Evolutionary conservation across 345 rosid genomes (phyloP).

Genomic region (Populus deltoides): DNA sequence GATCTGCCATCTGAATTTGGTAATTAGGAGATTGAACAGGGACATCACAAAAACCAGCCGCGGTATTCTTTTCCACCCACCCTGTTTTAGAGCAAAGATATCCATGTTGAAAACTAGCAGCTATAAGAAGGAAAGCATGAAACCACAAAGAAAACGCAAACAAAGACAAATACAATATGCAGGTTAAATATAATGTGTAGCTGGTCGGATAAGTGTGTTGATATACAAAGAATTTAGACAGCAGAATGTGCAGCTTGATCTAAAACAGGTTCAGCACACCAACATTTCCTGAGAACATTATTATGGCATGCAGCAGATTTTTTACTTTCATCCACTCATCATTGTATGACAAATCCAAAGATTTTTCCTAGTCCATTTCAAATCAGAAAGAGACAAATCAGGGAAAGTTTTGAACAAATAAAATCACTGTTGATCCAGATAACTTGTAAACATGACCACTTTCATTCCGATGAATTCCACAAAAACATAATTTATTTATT

Average conservation of each 20-base stretch:
- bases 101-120: slow-evolving; percentile 11
- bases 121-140: not conserved
- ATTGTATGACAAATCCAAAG: too few relatives aligned
- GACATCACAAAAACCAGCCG: slow-evolving; percentile 37
- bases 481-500: not conserved
- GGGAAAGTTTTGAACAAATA: not conserved
- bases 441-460: not conserved
- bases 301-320: not conserved
- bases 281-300: not conserved
- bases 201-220: not conserved
- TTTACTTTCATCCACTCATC: not conserved
- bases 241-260: not conserved
- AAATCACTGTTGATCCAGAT: not conserved
- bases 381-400: not conserved
- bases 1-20: slow-evolving; percentile 31
- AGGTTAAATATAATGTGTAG: slow-evolving; percentile 7
- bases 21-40: slow-evolving; percentile 45
- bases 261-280: not conserved
- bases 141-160: not conserved
- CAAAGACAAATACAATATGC: not conserved
- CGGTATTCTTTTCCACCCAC: slow-evolving; percentile 29
- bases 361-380: not conserved
- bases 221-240: not conserved
- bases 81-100: slow-evolving; percentile 38
- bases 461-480: not conserved